Evolutionary conservation across 2,329 filamentous ascomycete genomes (phyloP).

Genomic region (Colletotrichum camelliae): DNA sequence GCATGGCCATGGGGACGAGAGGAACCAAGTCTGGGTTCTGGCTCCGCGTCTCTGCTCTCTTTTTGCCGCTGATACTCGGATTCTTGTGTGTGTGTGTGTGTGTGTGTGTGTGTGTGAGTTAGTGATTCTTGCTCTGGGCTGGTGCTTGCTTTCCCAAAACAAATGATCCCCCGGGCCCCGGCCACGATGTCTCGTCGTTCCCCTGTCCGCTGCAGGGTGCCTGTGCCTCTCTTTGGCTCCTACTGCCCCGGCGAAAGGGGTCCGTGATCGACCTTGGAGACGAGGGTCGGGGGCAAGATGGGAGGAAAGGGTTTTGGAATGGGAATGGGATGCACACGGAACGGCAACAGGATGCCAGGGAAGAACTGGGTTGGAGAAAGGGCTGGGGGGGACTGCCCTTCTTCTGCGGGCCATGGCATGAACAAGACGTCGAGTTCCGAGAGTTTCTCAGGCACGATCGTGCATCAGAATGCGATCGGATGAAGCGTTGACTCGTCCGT

Average conservation of each 20-base stretch:
- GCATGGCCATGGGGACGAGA: neutral
- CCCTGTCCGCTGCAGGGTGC: constrained; percentile 14
- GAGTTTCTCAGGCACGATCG: constrained; percentile 13
- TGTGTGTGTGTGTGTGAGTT: neutral
- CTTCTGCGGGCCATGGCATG: constrained; percentile 8
- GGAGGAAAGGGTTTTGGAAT: constrained; percentile 7
- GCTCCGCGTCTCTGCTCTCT: neutral
- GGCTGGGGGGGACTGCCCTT: neutral
- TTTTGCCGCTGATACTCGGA: neutral
- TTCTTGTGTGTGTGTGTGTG: neutral
- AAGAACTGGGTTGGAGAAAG: neutral
- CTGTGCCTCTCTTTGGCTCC: constrained; percentile 11
- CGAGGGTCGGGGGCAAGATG: constrained; percentile 10
- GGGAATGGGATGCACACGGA: constrained; percentile 16
- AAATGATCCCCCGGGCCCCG: constrained; percentile 14
- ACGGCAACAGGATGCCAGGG: constrained; percentile 16
- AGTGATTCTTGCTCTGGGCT: neutral
- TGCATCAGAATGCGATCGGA: constrained; percentile 16
- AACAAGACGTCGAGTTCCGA: constrained; percentile 16
- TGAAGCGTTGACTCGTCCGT: constrained; percentile 20
- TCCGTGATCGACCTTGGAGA: constrained; percentile 24
- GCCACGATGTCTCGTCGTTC: constrained; percentile 14
- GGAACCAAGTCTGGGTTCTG: neutral
- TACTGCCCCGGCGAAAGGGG: constrained; percentile 11
- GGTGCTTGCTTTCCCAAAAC: constrained; percentile 16